Conservation (phyloP, 768 basidiomycete species). For the Sporobolomyces roseus region DNA sequence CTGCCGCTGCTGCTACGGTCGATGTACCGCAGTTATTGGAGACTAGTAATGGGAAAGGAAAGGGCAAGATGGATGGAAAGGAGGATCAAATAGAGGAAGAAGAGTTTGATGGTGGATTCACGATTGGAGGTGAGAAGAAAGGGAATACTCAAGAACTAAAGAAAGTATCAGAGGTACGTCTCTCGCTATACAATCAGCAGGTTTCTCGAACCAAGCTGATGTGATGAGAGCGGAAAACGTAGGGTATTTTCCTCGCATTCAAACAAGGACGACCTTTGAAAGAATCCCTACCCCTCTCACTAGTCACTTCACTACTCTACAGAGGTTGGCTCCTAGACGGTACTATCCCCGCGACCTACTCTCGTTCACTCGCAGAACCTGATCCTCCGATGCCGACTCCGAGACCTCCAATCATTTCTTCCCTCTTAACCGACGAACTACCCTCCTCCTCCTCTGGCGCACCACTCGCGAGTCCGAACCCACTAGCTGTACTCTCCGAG, state of each 20-base stretch:
- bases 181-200: background rate
- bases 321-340: constrained; percentile 36
- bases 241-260: constrained; percentile 38
- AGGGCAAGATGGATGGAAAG: background rate
- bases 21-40: background rate
- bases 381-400: background rate
- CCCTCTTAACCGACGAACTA: too few relatives aligned
- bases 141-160: constrained; percentile 18
- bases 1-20: background rate
- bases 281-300: constrained; percentile 23
- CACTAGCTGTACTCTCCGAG: constrained; percentile 5
- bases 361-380: constrained; percentile 1
- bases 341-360: constrained; percentile 29
- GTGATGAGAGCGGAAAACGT: background rate
- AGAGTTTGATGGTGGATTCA: background rate
- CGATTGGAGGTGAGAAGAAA: background rate
- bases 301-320: constrained; percentile 28
- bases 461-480: background rate
- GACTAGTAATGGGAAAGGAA: constrained; percentile 7
- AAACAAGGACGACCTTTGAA: constrained; percentile 28
- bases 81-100: constrained; percentile 20
- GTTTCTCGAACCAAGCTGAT: background rate
- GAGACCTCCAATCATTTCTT: background rate
- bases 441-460: background rate
- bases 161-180: constrained; percentile 30